phyloP scores from a whole-genome alignment of 805 yeast species.

The Hanseniaspora lachancei region DNA sequence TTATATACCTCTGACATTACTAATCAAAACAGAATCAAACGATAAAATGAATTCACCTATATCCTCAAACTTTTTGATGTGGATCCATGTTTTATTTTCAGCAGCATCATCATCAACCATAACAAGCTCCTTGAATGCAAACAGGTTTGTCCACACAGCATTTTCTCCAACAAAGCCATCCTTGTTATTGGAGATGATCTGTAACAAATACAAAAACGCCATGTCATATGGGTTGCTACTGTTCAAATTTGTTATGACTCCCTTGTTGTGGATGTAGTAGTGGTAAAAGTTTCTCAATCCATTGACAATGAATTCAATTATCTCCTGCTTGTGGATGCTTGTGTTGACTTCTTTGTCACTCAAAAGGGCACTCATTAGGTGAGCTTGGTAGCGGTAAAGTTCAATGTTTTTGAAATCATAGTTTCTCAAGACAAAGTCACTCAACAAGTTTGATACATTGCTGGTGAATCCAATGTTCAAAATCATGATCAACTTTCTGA shows the following conservation, averaged over 20 bases:
- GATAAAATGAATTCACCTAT: background rate
- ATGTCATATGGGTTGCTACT: background rate
- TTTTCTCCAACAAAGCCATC: background rate
- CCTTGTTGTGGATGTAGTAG: constrained; percentile 8
- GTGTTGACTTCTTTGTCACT: background rate
- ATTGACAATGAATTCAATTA: background rate
- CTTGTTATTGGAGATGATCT: background rate
- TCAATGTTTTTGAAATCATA: background rate
- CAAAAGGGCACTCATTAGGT: background rate
- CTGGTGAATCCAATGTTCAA: background rate
- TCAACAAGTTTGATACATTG: background rate
- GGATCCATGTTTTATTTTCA: background rate
- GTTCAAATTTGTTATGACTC: background rate
- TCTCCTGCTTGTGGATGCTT: background rate
- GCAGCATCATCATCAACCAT: background rate
- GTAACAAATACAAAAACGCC: background rate
- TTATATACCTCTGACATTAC: background rate
- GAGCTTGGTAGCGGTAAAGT: background rate
- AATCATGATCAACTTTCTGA: background rate
- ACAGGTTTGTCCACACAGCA: background rate
- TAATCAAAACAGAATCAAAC: background rate
- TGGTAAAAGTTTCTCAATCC: constrained; percentile 3
- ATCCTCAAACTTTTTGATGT: background rate
- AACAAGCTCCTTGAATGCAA: constrained; percentile 1
- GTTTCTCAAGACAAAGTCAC: background rate